Evolutionary conservation across 1,284 basidiomycete species (phyloP), one percentile per base, ranked within the genome.

Genomic region (Cryptococcus sp.): DNA sequence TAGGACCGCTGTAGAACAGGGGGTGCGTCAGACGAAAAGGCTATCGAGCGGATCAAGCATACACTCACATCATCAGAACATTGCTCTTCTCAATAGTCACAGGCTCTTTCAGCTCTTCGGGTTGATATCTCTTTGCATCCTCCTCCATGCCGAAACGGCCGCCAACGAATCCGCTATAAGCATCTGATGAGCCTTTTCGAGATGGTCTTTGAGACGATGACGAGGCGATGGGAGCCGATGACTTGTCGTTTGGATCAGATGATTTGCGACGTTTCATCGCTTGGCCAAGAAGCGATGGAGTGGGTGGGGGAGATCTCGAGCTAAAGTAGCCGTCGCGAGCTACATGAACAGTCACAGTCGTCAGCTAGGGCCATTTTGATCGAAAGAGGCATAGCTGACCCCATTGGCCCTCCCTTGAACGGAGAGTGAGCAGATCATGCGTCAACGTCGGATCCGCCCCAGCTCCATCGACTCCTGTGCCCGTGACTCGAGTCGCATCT

Each of bases 21-120:
- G 6, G n/a, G 46, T 68, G 53, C 65, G 63, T 50, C 44, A 15
- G 4, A 16, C 1, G 6, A 16, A 6, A 23, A n/a, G 10, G 19
- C 52, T 26, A 29, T 11, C 22, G 2, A 8, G 20, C 10, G 11
- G 44, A 40, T 19, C 26, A 19, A 16, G 22, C 25, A 20, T 5
- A 40, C 49, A 61, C 86, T 55, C 74, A 89, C 91, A 95, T 84
- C 63, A 94, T 87, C 50, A 94, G 80, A 1, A 95, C 90, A 72
- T 96, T 95, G 71, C 90, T 93, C 83, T 96, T 96, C 81, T 95
- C 93, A 57, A 93, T 90, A 29, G 65, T 63, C 1, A 77, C 72
- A 38, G 64, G 63, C 20, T 65, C 64, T 54, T 48, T 61, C 34
- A 52, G 34, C 29, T 29, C 58, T 26, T 50, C 46, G 19, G 46